Evolutionary conservation across 1,284 basidiomycete species (phyloP).

Genomic region (Rhizoctonia solani): DNA sequence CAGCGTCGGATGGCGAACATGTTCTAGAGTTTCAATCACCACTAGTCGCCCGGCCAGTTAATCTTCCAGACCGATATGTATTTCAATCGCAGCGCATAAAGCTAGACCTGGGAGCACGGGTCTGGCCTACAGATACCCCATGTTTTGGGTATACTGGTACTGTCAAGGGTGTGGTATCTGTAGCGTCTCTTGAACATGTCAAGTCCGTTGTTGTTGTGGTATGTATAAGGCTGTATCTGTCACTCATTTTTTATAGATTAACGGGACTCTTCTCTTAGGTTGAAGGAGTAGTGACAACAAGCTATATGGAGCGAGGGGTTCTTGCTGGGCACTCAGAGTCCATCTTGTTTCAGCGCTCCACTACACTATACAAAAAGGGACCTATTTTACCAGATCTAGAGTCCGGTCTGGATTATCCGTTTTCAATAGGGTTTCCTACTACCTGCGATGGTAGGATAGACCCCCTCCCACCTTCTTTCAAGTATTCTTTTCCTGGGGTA

Average conservation of each 20-base stretch:
- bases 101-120: neutral
- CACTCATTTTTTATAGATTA: neutral
- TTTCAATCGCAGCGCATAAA: neutral
- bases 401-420: neutral
- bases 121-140: neutral
- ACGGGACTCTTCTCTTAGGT: neutral
- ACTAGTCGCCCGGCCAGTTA: neutral
- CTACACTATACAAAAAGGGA: neutral
- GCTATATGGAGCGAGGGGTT: neutral
- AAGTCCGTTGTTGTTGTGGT: neutral
- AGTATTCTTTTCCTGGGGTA: too few species aligned
- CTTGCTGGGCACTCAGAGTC: neutral
- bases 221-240: neutral
- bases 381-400: neutral
- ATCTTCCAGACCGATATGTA: neutral
- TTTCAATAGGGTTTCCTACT: neutral
- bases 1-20: neutral
- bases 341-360: neutral
- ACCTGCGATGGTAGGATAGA: neutral
- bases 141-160: neutral
- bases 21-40: neutral
- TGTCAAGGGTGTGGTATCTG: neutral
- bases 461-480: neutral
- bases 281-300: neutral
- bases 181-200: neutral